Base-by-base conservation (phyloP, 2,329 filamentous ascomycete species). In the Ophiostoma sp. region DNA sequence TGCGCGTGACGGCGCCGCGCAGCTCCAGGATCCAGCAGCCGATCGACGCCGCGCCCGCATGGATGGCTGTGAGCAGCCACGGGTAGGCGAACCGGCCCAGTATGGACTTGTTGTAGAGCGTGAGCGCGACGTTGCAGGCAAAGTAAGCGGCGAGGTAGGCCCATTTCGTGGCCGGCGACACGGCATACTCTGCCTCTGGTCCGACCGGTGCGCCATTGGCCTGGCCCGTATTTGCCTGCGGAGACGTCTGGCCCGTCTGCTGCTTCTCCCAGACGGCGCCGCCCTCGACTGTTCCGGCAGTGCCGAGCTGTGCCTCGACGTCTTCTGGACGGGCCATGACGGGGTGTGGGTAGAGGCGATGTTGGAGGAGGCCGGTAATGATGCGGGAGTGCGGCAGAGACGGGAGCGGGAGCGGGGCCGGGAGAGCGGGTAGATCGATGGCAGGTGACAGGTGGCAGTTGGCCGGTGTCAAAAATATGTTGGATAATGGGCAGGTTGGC, bases 31-130 rank as follows among this genome's bases (percentile, higher is more conserved):
- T 75, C 70, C 81, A 83, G 71, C 85, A 87, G 71, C 87, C 87
- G n/a, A 84, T 72, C 31, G 84, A 83, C 23, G 86, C 85, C 67
- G 84, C 85, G n/a, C 82, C 80, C 15, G 86, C 81, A 75, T 89
- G 86, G 23, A 87, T 78, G 68, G 84, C 83, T 1, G 86, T 89
- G 52, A 89, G 78, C 23, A 89, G 82, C 84, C 86, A 89, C 64
- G 87, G 86, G 75, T 86, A 87, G 65, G 81, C 79, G 73, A 88
- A 87, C 83, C 71, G 71, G 64, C 73, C 73, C 48, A 74, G 67
- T 8, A 74, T 71, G 69, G 70, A 68, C 71, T 74, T 74, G 73
- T 74, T 74, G 71, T 74, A 74, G 44, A 74, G 72, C 48, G 73
- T 74, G 65, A 74, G 71, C 4, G 72, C 71, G 7, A 74, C 73